Evolutionary conservation across 306 rosid genomes (phyloP).

Genomic region (Macrotyloma uniflorum): DNA sequence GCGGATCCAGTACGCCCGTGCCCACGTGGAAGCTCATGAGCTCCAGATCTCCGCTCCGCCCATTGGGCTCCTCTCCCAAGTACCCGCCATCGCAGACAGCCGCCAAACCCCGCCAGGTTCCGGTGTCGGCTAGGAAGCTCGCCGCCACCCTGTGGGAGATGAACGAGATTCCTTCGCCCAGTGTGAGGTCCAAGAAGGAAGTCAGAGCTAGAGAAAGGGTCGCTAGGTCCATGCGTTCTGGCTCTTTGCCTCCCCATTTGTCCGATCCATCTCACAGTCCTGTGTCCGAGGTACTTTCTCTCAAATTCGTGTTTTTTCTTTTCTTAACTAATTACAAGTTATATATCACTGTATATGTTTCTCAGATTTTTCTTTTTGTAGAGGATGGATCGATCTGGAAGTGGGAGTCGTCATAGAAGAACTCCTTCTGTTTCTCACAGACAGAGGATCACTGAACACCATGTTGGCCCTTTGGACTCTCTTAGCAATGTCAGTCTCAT

Average conservation of each 20-base stretch:
- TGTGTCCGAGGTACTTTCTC: slow-evolving; percentile 67
- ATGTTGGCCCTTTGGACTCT: slow-evolving; percentile 65
- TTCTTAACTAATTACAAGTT: background rate
- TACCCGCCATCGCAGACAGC: slow-evolving; percentile 52
- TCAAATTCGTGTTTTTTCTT: background rate
- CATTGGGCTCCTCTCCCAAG: slow-evolving; percentile 62
- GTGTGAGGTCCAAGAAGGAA: slow-evolving; percentile 68
- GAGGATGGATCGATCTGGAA: slow-evolving; percentile 95
- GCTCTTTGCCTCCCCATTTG: slow-evolving; percentile 93
- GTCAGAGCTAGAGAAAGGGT: slow-evolving; percentile 64
- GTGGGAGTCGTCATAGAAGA: slow-evolving; percentile 77
- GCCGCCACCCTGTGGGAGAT: slow-evolving; percentile 99
- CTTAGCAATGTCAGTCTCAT: slow-evolving; percentile 82
- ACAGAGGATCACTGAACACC: slow-evolving; percentile 63
- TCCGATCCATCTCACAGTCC: slow-evolving; percentile 99
- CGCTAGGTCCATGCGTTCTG: slow-evolving; percentile 74
- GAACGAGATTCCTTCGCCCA: slow-evolving; percentile 95
- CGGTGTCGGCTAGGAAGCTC: slow-evolving; percentile 95
- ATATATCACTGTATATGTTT: background rate
- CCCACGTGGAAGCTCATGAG: slow-evolving; percentile 88
- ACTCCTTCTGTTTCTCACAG: slow-evolving; percentile 73
- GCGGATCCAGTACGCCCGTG: slow-evolving; percentile 88
- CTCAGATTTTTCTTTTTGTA: slow-evolving; percentile 37
- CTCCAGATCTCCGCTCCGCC: slow-evolving; percentile 77
- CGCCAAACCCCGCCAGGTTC: slow-evolving; percentile 54